phyloP scores from a whole-genome alignment of 768 basidiomycete species.

The Lactifluus echinatus region DNA sequence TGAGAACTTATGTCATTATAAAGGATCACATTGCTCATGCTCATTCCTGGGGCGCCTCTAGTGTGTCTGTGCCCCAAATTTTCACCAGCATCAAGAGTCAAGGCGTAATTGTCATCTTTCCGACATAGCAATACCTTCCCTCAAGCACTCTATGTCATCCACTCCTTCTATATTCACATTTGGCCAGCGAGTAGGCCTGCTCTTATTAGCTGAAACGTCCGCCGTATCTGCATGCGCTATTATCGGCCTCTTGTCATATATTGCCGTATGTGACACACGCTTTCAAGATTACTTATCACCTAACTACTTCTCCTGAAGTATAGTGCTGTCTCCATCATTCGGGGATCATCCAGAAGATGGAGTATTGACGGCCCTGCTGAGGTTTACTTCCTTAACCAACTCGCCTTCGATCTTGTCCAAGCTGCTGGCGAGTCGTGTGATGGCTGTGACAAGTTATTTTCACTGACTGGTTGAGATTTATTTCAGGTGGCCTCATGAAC shows the following conservation, averaged over 20 bases:
- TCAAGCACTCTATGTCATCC: too few species aligned
- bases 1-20: too few species aligned
- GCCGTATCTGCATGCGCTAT: not conserved
- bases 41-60: too few species aligned
- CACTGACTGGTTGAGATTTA: not conserved
- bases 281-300: not conserved
- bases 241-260: not conserved
- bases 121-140: too few species aligned
- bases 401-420: slow-evolving; percentile 24
- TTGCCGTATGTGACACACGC: not conserved
- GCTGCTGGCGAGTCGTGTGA: slow-evolving; percentile 15
- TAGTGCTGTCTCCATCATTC: not conserved
- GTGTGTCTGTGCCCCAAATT: too few species aligned
- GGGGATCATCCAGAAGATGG: not conserved
- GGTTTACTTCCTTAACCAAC: slow-evolving; percentile 21
- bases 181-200: not conserved
- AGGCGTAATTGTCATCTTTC: too few species aligned
- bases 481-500: slow-evolving; percentile 30
- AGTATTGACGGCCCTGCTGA: slow-evolving; percentile 32
- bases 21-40: too few species aligned
- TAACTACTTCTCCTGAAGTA: not conserved
- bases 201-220: not conserved
- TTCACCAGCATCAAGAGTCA: too few species aligned
- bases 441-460: too few species aligned
- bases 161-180: not conserved